These are phyloP conservation scores for Clarireedia paspali DNA, from an alignment of 2,329 filamentous ascomycete species.

Conservation along the genomic window DNA sequence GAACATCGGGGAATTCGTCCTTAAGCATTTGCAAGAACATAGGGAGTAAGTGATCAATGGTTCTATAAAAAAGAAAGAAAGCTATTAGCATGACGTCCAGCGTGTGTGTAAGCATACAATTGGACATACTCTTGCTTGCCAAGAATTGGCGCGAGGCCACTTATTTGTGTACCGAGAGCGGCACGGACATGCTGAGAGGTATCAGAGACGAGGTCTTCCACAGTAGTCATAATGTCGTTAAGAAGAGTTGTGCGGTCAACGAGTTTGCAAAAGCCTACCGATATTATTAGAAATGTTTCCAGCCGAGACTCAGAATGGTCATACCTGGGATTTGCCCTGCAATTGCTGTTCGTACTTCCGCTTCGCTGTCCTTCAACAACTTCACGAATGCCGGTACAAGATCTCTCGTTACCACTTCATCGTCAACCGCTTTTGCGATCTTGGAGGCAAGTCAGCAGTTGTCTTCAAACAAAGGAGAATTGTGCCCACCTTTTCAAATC, in stretches of 20 bases:
- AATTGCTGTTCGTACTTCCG: constrained; percentile 93
- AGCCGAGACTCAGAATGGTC: not conserved
- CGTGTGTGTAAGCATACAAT: not conserved
- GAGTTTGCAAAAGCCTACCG: constrained; percentile 76
- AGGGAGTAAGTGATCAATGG: constrained; percentile 89
- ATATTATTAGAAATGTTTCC: constrained; percentile 20
- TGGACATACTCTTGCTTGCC: constrained; percentile 86
- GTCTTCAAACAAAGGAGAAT: not conserved
- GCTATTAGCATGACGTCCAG: constrained; percentile 16
- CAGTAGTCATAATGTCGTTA: constrained; percentile 91
- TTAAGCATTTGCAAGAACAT: constrained; percentile 99
- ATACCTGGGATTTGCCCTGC: constrained; percentile 88
- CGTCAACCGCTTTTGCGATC: constrained; percentile 97
- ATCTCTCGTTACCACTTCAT: constrained; percentile 90
- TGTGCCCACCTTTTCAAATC: constrained; percentile 79
- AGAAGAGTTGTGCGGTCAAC: constrained; percentile 83
- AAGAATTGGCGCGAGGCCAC: constrained; percentile 89
- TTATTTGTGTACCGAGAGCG: constrained; percentile 92
- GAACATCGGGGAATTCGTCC: constrained; percentile 96
- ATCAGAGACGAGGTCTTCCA: constrained; percentile 94
- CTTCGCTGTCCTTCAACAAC: constrained; percentile 94
- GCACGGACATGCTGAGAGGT: constrained; percentile 94
- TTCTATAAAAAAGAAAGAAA: constrained; percentile 44
- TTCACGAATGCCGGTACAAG: constrained; percentile 96
- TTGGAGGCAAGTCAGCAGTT: constrained; percentile 32